A percentile compares a stretch with the other conserved stretches of the same genome.
Conservation (phyloP, 2,329 filamentous ascomycete genomes). For the Aspergillus felis region DNA sequence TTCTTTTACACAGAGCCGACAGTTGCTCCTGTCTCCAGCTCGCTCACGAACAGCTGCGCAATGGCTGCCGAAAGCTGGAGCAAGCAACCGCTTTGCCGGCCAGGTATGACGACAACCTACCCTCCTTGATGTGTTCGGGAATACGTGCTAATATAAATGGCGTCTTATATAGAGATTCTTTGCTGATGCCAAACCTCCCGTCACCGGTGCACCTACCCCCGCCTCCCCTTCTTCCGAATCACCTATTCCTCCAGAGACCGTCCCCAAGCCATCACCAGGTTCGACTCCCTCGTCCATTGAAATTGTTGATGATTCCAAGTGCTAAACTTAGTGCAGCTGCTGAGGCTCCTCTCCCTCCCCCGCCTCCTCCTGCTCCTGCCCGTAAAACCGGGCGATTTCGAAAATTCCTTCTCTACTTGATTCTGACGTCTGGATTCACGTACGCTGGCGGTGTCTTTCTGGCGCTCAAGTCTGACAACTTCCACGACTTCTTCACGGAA, state of each 20-base stretch:
- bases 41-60: constrained; percentile 36
- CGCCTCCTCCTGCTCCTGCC: constrained; percentile 46
- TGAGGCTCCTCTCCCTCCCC: constrained; percentile 32
- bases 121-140: constrained; percentile 19
- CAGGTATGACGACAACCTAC: constrained; percentile 34
- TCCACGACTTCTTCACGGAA: constrained; percentile 99
- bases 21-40: constrained; percentile 37
- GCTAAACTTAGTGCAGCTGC: constrained; percentile 37
- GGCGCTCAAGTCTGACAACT: constrained; percentile 90
- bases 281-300: constrained; percentile 14
- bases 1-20: constrained; percentile 48
- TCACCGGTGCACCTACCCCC: constrained; percentile 38
- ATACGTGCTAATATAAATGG: constrained; percentile 21
- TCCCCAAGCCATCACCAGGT: constrained; percentile 45
- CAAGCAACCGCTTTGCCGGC: constrained; percentile 36
- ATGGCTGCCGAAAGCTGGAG: constrained; percentile 41
- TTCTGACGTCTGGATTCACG: constrained; percentile 70
- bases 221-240: constrained; percentile 43
- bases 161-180: constrained; percentile 44
- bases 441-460: constrained; percentile 91
- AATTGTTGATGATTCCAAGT: constrained; percentile 14
- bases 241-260: constrained; percentile 47
- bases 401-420: constrained; percentile 70
- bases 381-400: constrained; percentile 70
- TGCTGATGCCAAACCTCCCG: constrained; percentile 45